Percentiles rank a stretch among this genome's conserved stretches.
phyloP scores from a whole-genome alignment of 169 alveolate species.

The Plasmodium yoelii region DNA sequence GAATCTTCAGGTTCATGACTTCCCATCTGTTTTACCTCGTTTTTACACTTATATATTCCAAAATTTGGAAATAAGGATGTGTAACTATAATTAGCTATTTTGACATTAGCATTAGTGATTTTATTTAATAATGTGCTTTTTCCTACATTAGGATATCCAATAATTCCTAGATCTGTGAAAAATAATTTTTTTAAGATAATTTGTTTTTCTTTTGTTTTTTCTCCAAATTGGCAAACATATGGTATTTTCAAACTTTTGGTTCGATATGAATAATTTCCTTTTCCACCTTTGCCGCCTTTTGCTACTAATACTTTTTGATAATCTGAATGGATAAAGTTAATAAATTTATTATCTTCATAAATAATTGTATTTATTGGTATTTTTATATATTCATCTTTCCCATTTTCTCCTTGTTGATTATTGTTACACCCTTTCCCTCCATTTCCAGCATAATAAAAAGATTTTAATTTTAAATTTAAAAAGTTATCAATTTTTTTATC shows the following conservation, averaged over 20 bases:
- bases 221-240: conserved; percentile 76
- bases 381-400: conserved; percentile 85
- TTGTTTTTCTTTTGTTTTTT: conserved; percentile 73
- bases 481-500: conserved; percentile 82
- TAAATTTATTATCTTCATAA: conserved; percentile 81
- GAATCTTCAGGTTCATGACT: neutral
- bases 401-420: conserved; percentile 87
- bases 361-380: conserved; percentile 93
- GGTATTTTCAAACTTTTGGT: conserved; percentile 79
- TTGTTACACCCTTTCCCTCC: conserved; percentile 85
- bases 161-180: conserved; percentile 68
- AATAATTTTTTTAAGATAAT: conserved; percentile 54
- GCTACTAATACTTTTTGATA: conserved; percentile 85
- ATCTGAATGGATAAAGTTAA: conserved; percentile 76
- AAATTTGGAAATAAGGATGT: conserved; percentile 73
- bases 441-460: conserved; percentile 85
- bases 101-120: conserved; percentile 58
- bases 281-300: conserved; percentile 94
- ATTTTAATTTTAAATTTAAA: conserved; percentile 80
- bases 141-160: conserved; percentile 75
- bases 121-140: conserved; percentile 64
- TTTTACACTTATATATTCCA: conserved; percentile 32
- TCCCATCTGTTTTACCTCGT: neutral
- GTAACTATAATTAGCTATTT: conserved; percentile 76
- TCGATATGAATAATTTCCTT: conserved; percentile 89